phyloP scores from a whole-genome alignment of 2,329 filamentous ascomycete genomes.

The Calonectria pauciramosa region DNA sequence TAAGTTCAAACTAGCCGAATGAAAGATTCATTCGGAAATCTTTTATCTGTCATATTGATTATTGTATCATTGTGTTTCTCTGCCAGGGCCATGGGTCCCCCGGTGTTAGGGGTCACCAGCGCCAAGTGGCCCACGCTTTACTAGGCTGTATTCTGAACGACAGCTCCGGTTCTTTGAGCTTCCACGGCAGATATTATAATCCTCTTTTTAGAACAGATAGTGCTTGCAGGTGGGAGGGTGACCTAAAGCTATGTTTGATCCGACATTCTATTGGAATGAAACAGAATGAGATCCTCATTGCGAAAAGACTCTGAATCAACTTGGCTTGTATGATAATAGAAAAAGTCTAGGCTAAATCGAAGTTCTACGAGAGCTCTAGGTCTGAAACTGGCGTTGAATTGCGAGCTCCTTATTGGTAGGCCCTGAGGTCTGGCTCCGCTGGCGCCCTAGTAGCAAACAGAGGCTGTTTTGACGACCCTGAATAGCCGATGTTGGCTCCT shows the following conservation, averaged over 20 bases:
- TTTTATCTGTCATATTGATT: too few relatives aligned
- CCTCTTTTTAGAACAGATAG: not conserved
- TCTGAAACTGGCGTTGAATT: too few relatives aligned
- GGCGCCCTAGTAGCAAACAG: constrained; percentile 2
- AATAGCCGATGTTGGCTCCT: not conserved
- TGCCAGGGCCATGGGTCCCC: too few relatives aligned
- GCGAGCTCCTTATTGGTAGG: not conserved
- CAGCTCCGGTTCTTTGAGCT: not conserved
- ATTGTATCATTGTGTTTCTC: too few relatives aligned
- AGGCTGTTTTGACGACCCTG: not conserved
- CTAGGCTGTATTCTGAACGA: not conserved
- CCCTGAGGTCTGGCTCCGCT: not conserved
- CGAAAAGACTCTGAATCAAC: not conserved
- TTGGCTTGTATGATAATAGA: not conserved
- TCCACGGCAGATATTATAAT: not conserved
- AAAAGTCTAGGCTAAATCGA: not conserved
- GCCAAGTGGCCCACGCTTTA: not conserved
- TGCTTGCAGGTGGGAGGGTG: not conserved
- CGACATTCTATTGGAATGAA: not conserved
- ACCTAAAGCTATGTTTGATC: not conserved
- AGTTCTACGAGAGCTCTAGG: not conserved
- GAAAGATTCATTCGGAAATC: too few relatives aligned
- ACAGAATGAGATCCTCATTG: not conserved
- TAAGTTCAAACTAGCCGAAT: too few relatives aligned
- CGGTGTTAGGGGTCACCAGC: not conserved